Percentiles rank a stretch among this genome's conserved stretches.
phyloP scores from a whole-genome alignment of 371 early-diverging fungal species.

The Smittium culicis region DNA sequence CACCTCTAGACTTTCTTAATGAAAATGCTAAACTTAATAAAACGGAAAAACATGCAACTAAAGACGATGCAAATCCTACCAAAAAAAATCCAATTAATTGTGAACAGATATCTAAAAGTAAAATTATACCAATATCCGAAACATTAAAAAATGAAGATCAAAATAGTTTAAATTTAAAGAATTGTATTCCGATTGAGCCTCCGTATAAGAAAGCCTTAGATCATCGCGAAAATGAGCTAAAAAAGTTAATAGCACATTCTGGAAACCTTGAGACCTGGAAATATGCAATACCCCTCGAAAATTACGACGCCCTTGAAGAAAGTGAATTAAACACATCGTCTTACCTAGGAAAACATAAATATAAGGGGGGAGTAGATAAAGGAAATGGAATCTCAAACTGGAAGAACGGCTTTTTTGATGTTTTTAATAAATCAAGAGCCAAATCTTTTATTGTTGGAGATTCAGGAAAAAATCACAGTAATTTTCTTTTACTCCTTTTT shows the following conservation, averaged over 20 bases:
- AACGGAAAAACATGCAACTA: too few species aligned
- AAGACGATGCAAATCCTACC: too few species aligned
- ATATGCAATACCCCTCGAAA: not conserved
- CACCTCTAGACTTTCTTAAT: too few species aligned
- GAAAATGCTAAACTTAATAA: too few species aligned
- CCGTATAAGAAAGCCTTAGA: not conserved
- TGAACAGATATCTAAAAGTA: too few species aligned
- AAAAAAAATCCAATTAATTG: too few species aligned
- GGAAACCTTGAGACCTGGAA: not conserved
- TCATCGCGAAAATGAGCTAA: not conserved
- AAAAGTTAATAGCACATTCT: not conserved
- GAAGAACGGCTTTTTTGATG: conserved; percentile 8
- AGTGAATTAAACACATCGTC: not conserved
- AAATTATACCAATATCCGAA: too few species aligned
- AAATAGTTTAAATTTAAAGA: too few species aligned
- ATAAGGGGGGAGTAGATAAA: not conserved
- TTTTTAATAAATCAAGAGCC: conserved; percentile 5
- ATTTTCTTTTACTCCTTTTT: not conserved
- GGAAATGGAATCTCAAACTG: not conserved
- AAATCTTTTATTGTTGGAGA: conserved; percentile 7
- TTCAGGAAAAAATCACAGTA: not conserved
- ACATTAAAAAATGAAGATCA: too few species aligned
- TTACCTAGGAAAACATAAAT: not conserved
- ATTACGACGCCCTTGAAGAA: not conserved
- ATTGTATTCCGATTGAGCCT: not conserved